Conservation (phyloP, 2,329 filamentous ascomycete genomes). For the Trichocomaceae sp. region DNA sequence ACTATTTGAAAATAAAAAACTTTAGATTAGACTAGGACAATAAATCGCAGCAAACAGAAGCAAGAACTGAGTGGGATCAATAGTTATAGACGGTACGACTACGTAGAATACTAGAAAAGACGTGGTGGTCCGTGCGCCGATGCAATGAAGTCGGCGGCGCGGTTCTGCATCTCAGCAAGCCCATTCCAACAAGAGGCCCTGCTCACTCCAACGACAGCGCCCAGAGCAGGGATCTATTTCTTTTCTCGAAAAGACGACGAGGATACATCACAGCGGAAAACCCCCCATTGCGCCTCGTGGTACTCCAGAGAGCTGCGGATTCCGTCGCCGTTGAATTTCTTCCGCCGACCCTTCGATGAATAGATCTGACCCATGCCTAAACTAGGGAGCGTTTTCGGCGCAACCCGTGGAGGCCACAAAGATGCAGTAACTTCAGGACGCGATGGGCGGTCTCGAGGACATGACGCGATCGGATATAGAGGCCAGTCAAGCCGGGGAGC, state of each 20-base stretch:
- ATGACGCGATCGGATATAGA: neutral
- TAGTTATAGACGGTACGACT: no score
- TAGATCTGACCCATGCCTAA: slow-evolving; percentile 13
- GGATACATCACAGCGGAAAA: neutral
- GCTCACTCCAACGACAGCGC: slow-evolving; percentile 8
- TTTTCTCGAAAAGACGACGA: neutral
- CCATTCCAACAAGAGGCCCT: slow-evolving; percentile 7
- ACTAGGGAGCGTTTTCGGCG: slow-evolving; percentile 12
- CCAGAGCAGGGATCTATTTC: slow-evolving; percentile 10
- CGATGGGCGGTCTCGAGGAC: slow-evolving; percentile 6
- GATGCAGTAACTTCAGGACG: slow-evolving; percentile 11
- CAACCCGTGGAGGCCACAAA: slow-evolving; percentile 12
- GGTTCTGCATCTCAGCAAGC: neutral
- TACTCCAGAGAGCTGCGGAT: neutral
- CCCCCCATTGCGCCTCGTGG: neutral
- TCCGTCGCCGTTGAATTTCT: slow-evolving; percentile 3
- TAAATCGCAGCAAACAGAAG: neutral
- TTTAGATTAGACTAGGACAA: neutral
- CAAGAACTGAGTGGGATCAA: neutral
- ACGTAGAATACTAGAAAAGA: neutral
- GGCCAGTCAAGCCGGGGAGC: slow-evolving; percentile 6
- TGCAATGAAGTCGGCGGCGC: neutral
- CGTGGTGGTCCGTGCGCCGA: neutral
- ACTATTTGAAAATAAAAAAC: neutral
- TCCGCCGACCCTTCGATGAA: slow-evolving; percentile 9